phyloP scores from a whole-genome alignment of 2,329 filamentous ascomycete species.

The Ophiosphaerella korrae region DNA sequence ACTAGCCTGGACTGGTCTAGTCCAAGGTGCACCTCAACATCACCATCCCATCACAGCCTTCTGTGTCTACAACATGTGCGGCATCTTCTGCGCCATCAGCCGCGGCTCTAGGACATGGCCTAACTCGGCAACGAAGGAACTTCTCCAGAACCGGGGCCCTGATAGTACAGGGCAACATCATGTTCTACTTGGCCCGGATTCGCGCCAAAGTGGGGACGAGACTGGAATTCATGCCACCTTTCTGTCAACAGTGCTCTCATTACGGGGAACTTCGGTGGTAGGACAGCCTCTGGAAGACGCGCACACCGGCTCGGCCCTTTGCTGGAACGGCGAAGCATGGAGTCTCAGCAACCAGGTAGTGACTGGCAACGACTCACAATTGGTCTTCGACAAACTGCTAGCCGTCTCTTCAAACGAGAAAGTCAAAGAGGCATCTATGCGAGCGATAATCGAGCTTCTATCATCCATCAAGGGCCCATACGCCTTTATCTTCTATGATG shows the following conservation, averaged over 20 bases:
- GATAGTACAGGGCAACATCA: conserved; percentile 32
- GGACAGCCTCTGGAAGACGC: conserved; percentile 72
- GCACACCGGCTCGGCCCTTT: conserved; percentile 69
- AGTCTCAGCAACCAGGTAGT: conserved; percentile 65
- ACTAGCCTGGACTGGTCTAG: neutral
- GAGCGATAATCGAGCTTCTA: conserved; percentile 27
- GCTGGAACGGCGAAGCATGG: conserved; percentile 99
- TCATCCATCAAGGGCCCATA: conserved; percentile 69
- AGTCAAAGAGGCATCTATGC: conserved; percentile 5
- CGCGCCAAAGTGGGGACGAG: neutral
- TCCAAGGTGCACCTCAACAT: conserved; percentile 7
- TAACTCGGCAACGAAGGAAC: conserved; percentile 25
- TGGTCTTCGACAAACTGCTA: conserved; percentile 67
- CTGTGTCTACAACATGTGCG: conserved; percentile 42
- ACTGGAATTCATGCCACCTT: conserved; percentile 61
- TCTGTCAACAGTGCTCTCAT: conserved; percentile 83
- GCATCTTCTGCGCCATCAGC: conserved; percentile 59
- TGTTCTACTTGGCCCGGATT: conserved; percentile 10
- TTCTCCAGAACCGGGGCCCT: conserved; percentile 42
- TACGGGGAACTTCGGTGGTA: conserved; percentile 76
- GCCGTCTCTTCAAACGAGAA: conserved; percentile 13
- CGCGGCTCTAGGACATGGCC: conserved; percentile 26
- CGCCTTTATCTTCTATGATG: conserved; percentile 84
- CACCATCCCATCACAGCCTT: conserved; percentile 13
- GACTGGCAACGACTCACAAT: conserved; percentile 77